Evolutionary conservation across 495 filamentous ascomycete species (phyloP).

Genomic region (Pseudomonodictys pantanalensis): DNA sequence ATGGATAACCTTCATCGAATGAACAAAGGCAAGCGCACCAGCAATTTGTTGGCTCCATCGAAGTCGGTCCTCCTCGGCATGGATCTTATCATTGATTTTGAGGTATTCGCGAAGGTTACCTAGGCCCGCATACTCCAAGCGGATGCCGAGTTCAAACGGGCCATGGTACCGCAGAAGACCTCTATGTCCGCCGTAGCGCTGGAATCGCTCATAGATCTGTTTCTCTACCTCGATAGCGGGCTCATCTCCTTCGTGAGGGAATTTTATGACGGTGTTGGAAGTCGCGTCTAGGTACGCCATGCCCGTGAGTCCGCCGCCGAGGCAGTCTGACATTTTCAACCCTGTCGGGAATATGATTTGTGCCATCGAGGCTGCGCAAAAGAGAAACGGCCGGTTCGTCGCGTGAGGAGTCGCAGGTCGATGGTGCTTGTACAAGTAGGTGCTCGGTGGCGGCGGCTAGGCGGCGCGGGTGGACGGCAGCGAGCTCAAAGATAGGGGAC

Average conservation of each 20-base stretch:
- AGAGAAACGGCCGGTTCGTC: constrained; percentile 4
- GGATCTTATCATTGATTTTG: constrained; percentile 13
- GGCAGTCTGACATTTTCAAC: constrained; percentile 15
- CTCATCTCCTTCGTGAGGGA: constrained; percentile 17
- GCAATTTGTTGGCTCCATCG: constrained; percentile 22
- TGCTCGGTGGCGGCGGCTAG: no score
- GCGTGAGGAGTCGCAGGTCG: constrained; percentile 13
- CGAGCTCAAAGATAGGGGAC: not conserved
- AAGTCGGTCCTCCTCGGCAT: constrained; percentile 8
- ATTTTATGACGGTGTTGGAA: constrained; percentile 22
- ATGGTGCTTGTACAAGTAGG: no score
- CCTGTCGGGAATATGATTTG: constrained; percentile 17
- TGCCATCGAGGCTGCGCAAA: constrained; percentile 16
- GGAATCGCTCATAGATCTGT: constrained; percentile 21
- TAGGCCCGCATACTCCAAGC: constrained; percentile 15
- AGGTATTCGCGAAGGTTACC: constrained; percentile 5
- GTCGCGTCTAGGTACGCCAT: constrained; percentile 19
- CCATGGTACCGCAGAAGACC: constrained; percentile 16
- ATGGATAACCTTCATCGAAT: constrained; percentile 31
- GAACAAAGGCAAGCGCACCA: constrained; percentile 19
- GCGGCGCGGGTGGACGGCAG: not conserved
- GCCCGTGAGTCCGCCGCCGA: constrained; percentile 12
- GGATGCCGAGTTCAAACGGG: constrained; percentile 16
- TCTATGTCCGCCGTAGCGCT: constrained; percentile 19
- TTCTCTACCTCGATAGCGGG: constrained; percentile 19